These are phyloP conservation scores for Lotmaria passim DNA, from an alignment of 208 protist species.

Conservation along the genomic window DNA sequence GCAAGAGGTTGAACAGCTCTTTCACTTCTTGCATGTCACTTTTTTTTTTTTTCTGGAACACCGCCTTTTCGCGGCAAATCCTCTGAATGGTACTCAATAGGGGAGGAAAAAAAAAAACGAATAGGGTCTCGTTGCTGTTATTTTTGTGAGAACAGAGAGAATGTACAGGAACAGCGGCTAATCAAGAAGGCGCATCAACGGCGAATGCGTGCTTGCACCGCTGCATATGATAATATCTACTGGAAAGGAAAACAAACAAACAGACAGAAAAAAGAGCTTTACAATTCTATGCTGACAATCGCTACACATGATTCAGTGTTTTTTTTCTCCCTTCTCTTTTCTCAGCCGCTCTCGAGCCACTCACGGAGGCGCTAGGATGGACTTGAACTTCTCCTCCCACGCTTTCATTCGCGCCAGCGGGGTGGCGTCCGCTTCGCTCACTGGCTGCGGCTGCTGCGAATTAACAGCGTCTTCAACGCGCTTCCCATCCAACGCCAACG, in stretches of 20 bases:
- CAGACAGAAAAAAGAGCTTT: too few relatives aligned
- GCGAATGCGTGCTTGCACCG: not conserved
- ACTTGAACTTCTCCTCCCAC: conserved; percentile 35
- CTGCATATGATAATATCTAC: too few relatives aligned
- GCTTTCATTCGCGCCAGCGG: conserved; percentile 18
- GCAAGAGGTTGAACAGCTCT: too few relatives aligned
- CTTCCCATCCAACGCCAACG: not conserved
- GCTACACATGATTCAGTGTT: not conserved
- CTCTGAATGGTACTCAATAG: too few relatives aligned
- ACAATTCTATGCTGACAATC: too few relatives aligned
- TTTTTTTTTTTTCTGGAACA: too few relatives aligned
- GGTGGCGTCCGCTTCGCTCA: not conserved
- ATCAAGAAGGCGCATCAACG: not conserved
- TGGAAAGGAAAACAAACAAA: too few relatives aligned
- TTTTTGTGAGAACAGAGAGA: not conserved
- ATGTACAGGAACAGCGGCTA: not conserved
- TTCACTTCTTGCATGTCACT: too few relatives aligned
- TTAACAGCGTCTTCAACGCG: not conserved
- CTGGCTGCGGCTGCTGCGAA: too few relatives aligned
- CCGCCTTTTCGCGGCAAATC: too few relatives aligned
- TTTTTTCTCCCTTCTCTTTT: not conserved
- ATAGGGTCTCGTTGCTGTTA: too few relatives aligned
- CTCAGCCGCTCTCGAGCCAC: not conserved
- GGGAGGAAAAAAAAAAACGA: too few relatives aligned
- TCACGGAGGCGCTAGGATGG: conserved; percentile 21